Evolutionary conservation across 176 grass and related monocot species (phyloP).

Genomic region (Oryza longistaminata): DNA sequence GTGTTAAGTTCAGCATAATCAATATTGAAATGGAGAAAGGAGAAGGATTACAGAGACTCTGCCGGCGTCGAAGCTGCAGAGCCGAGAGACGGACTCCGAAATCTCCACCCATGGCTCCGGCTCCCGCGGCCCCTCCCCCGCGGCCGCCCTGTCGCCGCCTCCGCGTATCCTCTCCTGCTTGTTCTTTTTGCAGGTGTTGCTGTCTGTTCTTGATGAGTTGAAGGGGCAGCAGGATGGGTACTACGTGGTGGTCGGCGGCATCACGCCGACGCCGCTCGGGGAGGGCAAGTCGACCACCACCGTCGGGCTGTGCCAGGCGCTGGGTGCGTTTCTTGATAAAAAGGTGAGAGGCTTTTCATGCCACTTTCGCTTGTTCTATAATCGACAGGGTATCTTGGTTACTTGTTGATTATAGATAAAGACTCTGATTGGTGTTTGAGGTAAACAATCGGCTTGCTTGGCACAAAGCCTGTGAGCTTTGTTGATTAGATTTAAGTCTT

Average conservation of each 20-base stretch:
- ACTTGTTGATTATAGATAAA: neutral
- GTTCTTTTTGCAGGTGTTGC: slow-evolving; percentile 53
- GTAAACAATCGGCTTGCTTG: neutral
- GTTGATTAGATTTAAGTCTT: no score
- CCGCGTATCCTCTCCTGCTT: slow-evolving; percentile 46
- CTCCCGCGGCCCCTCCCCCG: neutral
- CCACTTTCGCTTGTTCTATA: neutral
- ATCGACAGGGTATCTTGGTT: neutral
- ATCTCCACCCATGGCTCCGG: slow-evolving; percentile 79
- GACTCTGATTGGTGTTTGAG: neutral
- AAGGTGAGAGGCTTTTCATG: slow-evolving; percentile 47
- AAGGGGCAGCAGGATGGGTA: slow-evolving; percentile 76
- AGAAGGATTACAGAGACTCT: slow-evolving; percentile 48
- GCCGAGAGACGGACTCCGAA: slow-evolving; percentile 75
- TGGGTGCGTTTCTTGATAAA: slow-evolving; percentile 92
- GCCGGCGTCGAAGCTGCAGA: slow-evolving; percentile 59
- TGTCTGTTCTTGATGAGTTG: slow-evolving; percentile 64
- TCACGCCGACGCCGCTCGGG: slow-evolving; percentile 89
- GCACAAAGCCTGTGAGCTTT: neutral
- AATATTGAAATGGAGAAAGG: neutral
- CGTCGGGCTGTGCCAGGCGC: slow-evolving; percentile 85
- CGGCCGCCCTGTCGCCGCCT: slow-evolving; percentile 14
- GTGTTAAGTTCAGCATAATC: neutral
- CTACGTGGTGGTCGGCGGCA: slow-evolving; percentile 94
- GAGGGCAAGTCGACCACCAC: slow-evolving; percentile 96